Evolutionary conservation across 352 stramenopile species (phyloP), one percentile per base, ranked within the genome.

Genomic region (Phytophthora constricta): DNA sequence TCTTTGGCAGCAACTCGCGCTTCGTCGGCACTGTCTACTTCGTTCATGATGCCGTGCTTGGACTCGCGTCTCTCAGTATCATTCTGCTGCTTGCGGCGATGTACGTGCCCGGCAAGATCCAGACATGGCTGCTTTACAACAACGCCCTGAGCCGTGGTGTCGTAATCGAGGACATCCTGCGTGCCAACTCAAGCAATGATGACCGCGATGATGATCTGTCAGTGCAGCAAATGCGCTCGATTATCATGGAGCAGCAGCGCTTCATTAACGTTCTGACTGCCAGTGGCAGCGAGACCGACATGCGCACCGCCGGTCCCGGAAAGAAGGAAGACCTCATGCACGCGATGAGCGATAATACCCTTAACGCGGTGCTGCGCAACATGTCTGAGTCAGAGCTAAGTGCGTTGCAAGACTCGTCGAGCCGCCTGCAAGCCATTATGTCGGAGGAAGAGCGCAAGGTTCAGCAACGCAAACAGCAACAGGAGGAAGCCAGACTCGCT

Each of bases 41-140:
- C 56, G 63, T 98, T 34, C 96, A 99, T 68, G 97, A 99, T 70
- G 77, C 97, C 31, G 75, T 98, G 27, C 88, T 98, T 34, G 96
- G 93, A 11, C 78, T 98, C 46, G 78, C 98, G 42, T 96, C 97
- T 45, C 94, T 99, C 65, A 84, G 93, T 46, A 70, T 98, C 22
- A 90, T 99, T 26, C 84, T 98, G 51, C 70, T 98, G 19, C 78
- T 98, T 17, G 88, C 89, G 27, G 92, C 95, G 78, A 91, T 91
- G 5, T 88, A 90, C 59, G 82, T 98, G 45, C 92, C 92, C 14
- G 86, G 92, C 56, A 92, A 97, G 65, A 93, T 98, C 43, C 96
- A 99, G 76, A 99, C 96, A 28, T 99, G 95, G 96, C 77, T 99
- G 48, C 80, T 99, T 2, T 99, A 98, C 80, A 97, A 99, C 80